Evolutionary conservation across 1,139 yeast species (phyloP).

Genomic region (Citeromyces hawaiiensis): DNA sequence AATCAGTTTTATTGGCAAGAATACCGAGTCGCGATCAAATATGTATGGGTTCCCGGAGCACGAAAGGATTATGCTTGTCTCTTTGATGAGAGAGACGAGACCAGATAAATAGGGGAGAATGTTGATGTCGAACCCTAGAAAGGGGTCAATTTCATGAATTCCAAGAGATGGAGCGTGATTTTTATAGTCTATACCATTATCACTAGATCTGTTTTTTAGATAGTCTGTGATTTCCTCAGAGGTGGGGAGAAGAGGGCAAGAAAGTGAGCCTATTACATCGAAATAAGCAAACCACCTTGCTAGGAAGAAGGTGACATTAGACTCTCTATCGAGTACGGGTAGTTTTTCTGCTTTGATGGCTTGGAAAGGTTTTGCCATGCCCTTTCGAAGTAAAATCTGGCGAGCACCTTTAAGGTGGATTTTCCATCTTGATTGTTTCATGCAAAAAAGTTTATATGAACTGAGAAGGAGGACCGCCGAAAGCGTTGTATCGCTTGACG

Average conservation of each 20-base stretch:
- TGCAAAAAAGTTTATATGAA: constrained; percentile 46
- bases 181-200: constrained; percentile 14
- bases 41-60: not conserved
- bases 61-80: constrained; percentile 16
- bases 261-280: constrained; percentile 53
- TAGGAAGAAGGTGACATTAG: constrained; percentile 43
- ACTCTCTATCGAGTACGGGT: constrained; percentile 11
- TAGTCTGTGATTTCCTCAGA: constrained; percentile 4
- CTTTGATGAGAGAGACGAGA: constrained; percentile 28
- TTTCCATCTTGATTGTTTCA: constrained; percentile 40
- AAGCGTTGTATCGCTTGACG: constrained; percentile 53
- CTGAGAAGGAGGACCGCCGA: constrained; percentile 51
- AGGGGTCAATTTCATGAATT: constrained; percentile 34
- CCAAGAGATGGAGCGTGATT: constrained; percentile 5
- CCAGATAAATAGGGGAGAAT: constrained; percentile 36
- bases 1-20: constrained; percentile 14
- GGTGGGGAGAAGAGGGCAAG: constrained; percentile 20
- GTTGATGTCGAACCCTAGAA: constrained; percentile 44
- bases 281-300: constrained; percentile 63
- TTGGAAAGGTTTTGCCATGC: constrained; percentile 21
- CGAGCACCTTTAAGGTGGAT: constrained; percentile 60
- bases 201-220: constrained; percentile 8
- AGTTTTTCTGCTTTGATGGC: constrained; percentile 4
- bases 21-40: not conserved
- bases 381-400: constrained; percentile 50